Percentiles rank a stretch among this genome's conserved stretches.
Conservation (phyloP, 352 stramenopile genomes). For the Phytopythium montanum region DNA sequence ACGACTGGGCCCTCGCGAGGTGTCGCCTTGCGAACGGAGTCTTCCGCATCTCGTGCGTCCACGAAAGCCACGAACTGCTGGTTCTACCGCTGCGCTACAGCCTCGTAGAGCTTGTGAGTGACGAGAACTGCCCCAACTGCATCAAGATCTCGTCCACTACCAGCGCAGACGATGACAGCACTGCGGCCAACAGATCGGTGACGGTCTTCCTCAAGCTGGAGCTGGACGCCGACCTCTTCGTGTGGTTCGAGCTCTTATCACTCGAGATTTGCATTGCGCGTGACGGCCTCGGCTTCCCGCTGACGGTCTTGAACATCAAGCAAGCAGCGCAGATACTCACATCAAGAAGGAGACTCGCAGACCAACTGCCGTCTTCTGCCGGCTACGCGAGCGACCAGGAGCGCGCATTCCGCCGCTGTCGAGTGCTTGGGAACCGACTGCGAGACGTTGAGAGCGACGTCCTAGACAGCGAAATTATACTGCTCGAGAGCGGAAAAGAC, state of each 20-base stretch:
- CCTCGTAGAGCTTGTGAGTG: slow-evolving; percentile 38
- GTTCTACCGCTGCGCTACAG: slow-evolving; percentile 46
- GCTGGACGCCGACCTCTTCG: slow-evolving; percentile 39
- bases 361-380: slow-evolving; percentile 9
- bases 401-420: slow-evolving; percentile 29
- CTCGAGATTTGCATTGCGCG: slow-evolving; percentile 50
- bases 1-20: slow-evolving; percentile 31
- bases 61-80: slow-evolving; percentile 9
- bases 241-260: slow-evolving; percentile 52
- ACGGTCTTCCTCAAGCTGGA: slow-evolving; percentile 39
- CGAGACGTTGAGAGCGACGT: slow-evolving; percentile 41
- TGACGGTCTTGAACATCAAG: slow-evolving; percentile 19
- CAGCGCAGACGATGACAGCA: not conserved
- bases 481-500: not conserved
- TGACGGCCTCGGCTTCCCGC: slow-evolving; percentile 32
- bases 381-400: slow-evolving; percentile 29
- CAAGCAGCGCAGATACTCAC: not conserved
- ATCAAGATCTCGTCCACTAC: slow-evolving; percentile 27
- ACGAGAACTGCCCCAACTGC: slow-evolving; percentile 38
- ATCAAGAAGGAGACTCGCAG: slow-evolving; percentile 17
- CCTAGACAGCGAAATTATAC: not conserved
- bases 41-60: slow-evolving; percentile 21
- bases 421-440: slow-evolving; percentile 24
- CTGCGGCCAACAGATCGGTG: not conserved
- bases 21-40: slow-evolving; percentile 34